Evolutionary conservation across 2,329 filamentous ascomycete species (phyloP).

Genomic region (Microsporum canis): DNA sequence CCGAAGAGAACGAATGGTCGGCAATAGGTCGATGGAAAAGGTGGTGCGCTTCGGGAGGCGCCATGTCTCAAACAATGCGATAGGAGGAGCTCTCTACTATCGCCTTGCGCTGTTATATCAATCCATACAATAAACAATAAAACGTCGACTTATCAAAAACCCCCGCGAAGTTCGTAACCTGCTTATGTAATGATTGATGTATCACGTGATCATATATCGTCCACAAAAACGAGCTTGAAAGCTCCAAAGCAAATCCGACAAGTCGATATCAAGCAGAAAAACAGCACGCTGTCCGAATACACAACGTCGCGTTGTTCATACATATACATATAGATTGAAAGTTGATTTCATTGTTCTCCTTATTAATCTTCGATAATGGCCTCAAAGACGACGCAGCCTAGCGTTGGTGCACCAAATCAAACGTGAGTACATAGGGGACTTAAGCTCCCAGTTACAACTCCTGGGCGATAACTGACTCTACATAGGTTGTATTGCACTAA

Average conservation of each 20-base stretch:
- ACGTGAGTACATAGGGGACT: slow-evolving; percentile 45
- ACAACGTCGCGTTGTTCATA: not conserved
- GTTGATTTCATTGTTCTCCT: not conserved
- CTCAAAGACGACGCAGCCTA: slow-evolving; percentile 20
- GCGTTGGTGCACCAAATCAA: slow-evolving; percentile 58
- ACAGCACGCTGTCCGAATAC: not conserved
- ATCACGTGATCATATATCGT: not conserved
- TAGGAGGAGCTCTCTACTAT: slow-evolving; percentile 99
- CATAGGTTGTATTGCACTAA: slow-evolving; percentile 77
- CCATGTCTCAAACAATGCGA: slow-evolving; percentile 54
- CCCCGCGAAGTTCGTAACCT: not conserved
- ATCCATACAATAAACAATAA: not conserved
- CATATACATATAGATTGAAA: not conserved
- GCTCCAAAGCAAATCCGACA: not conserved
- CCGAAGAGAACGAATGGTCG: slow-evolving; percentile 95
- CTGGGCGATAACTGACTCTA: slow-evolving; percentile 2
- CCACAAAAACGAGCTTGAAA: not conserved
- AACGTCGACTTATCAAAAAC: not conserved
- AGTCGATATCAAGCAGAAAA: not conserved
- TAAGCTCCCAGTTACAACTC: slow-evolving; percentile 7
- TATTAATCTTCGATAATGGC: slow-evolving; percentile 22
- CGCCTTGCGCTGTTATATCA: slow-evolving; percentile 31
- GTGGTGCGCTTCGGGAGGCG: slow-evolving; percentile 81
- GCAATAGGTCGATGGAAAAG: slow-evolving; percentile 94
- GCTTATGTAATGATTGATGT: not conserved